Conservation (phyloP, 2,329 filamentous ascomycete species). For the Chaetoscypha palmicola region DNA sequence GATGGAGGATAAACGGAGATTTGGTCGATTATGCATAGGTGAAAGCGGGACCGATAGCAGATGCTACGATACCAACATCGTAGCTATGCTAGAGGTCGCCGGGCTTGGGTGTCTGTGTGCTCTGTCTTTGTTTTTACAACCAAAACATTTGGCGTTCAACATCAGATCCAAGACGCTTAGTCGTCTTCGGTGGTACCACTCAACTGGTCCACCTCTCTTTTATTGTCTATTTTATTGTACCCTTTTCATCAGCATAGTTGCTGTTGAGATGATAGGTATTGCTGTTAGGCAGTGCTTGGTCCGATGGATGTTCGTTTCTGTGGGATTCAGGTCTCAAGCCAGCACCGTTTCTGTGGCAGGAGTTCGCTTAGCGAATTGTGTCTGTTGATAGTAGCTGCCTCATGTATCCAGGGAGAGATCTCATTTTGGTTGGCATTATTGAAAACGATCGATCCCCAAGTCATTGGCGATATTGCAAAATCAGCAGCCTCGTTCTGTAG, state of each 20-base stretch:
- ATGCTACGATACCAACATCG: conserved; percentile 68
- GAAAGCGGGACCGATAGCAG: conserved; percentile 33
- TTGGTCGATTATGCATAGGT: conserved; percentile 30
- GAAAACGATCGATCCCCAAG: too few species aligned
- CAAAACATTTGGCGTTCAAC: conserved; percentile 77
- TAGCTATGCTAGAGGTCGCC: conserved; percentile 40
- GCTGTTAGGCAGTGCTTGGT: neutral
- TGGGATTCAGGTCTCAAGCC: too few species aligned
- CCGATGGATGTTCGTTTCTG: neutral
- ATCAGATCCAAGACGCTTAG: conserved; percentile 59
- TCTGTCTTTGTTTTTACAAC: conserved; percentile 76
- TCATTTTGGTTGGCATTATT: too few species aligned
- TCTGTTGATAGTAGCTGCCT: conserved; percentile 8
- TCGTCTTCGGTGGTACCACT: conserved; percentile 54
- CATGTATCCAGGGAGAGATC: conserved; percentile 12
- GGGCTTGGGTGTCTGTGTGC: conserved; percentile 58
- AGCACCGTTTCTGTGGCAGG: too few species aligned
- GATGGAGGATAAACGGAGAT: conserved; percentile 15
- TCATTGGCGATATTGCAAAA: neutral
- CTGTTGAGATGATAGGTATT: conserved; percentile 12
- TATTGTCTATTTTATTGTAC: conserved; percentile 25
- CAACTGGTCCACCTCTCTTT: conserved; percentile 51
- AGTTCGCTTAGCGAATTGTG: conserved; percentile 7
- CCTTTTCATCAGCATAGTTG: conserved; percentile 19
- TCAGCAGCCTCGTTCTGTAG: neutral